Evolutionary conservation across 768 basidiomycete genomes (phyloP).

Genomic region (Mycena leptocephala): DNA sequence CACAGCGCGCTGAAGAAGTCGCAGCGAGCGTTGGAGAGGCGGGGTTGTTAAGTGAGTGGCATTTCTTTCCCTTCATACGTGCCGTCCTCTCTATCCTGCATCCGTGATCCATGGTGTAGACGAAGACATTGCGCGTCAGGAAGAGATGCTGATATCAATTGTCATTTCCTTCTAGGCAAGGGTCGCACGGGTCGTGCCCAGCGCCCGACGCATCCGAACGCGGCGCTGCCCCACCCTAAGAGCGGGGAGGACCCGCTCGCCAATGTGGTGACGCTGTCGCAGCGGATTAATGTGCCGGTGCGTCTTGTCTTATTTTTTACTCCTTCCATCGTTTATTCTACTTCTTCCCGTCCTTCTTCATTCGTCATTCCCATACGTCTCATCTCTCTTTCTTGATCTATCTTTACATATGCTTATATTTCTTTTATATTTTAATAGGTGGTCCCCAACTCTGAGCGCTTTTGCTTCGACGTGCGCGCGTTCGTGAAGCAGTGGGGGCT

Average conservation of each 20-base stretch:
- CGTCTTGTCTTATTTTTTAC: background rate
- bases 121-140: no score
- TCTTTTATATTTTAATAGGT: conserved; percentile 25
- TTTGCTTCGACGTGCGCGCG: conserved; percentile 76
- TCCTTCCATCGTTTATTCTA: background rate
- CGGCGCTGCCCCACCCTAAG: conserved; percentile 24
- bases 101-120: no score
- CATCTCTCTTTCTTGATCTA: background rate
- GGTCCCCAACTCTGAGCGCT: conserved; percentile 63
- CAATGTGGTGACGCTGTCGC: conserved; percentile 33
- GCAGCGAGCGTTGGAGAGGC: conserved; percentile 49
- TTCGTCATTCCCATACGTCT: no score
- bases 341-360: background rate
- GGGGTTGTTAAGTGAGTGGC: background rate
- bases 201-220: conserved; percentile 37
- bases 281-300: conserved; percentile 61
- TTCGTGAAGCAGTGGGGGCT: conserved; percentile 74
- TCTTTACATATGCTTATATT: background rate
- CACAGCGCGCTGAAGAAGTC: conserved; percentile 49
- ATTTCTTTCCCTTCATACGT: background rate
- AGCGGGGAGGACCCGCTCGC: conserved; percentile 26
- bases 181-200: background rate
- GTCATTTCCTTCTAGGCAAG: background rate
- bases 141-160: no score
- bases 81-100: background rate